Percentiles rank a stretch among this genome's conserved stretches.
Conservation (phyloP, 2,329 filamentous ascomycete genomes). For the Raffaelea ambrosiae region DNA sequence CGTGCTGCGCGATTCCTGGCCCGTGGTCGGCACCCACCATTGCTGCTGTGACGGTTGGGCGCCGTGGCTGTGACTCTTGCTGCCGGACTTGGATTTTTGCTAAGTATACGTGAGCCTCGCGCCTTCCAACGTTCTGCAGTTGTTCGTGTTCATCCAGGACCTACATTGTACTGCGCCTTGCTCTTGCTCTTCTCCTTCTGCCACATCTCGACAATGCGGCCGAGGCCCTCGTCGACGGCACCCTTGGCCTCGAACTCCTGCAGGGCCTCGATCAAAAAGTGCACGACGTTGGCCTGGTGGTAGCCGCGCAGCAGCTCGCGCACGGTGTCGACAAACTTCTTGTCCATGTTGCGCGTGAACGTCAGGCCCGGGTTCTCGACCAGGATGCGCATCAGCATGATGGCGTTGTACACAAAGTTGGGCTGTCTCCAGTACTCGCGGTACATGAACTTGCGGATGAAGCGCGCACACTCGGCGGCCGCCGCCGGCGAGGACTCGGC, state of each 20-base stretch:
- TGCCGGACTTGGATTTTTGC: neutral
- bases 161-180: slow-evolving; percentile 27
- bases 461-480: slow-evolving; percentile 68
- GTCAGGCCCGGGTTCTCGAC: slow-evolving; percentile 82
- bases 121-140: too few species aligned
- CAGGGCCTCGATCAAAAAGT: slow-evolving; percentile 81
- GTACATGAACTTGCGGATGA: slow-evolving; percentile 75
- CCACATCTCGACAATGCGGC: slow-evolving; percentile 76
- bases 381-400: slow-evolving; percentile 91
- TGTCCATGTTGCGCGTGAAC: slow-evolving; percentile 86
- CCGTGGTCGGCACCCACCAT: neutral
- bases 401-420: slow-evolving; percentile 84
- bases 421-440: slow-evolving; percentile 58
- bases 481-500: slow-evolving; percentile 87
- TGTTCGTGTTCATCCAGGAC: too few species aligned
- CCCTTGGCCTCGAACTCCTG: slow-evolving; percentile 68
- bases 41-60: neutral
- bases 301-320: slow-evolving; percentile 67
- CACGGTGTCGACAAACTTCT: slow-evolving; percentile 68
- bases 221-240: slow-evolving; percentile 63
- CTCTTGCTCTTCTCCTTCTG: slow-evolving; percentile 70
- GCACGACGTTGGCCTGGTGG: slow-evolving; percentile 67
- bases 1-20: slow-evolving; percentile 12
- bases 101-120: too few species aligned
- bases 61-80: neutral